phyloP scores from a whole-genome alignment of 352 stramenopile genomes.

The Phytophthora niederhauseri region DNA sequence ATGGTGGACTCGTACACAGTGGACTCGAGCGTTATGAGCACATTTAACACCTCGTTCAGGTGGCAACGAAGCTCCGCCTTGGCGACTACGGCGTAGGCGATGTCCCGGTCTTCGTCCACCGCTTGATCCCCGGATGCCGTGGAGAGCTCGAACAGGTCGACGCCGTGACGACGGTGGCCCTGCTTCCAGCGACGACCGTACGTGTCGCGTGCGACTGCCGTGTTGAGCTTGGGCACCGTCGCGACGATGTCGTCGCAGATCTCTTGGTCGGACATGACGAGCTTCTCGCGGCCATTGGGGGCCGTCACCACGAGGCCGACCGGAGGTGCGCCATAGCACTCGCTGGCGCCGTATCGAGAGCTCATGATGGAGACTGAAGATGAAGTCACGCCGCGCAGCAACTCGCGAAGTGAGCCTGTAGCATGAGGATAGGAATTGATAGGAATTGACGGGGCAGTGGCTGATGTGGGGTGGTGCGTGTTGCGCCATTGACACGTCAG shows the following conservation, averaged over 20 bases:
- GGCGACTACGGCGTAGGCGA: constrained; percentile 54
- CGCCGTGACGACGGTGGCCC: constrained; percentile 37
- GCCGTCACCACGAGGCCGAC: constrained; percentile 33
- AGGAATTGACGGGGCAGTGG: constrained; percentile 1
- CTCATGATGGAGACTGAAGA: constrained; percentile 25
- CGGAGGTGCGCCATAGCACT: constrained; percentile 30
- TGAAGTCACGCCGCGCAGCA: neutral
- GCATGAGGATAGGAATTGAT: neutral
- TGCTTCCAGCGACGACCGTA: constrained; percentile 55
- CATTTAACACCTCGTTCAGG: constrained; percentile 64
- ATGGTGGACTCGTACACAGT: constrained; percentile 53
- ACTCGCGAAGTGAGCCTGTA: constrained; percentile 29
- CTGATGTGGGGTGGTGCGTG: constrained; percentile 18
- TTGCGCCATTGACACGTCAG: constrained; percentile 20
- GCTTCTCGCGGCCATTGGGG: constrained; percentile 34
- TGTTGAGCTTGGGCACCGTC: constrained; percentile 42
- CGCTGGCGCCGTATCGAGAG: constrained; percentile 26
- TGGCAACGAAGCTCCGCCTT: constrained; percentile 56
- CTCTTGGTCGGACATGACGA: constrained; percentile 46
- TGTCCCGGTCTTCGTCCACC: constrained; percentile 33
- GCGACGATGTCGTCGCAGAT: constrained; percentile 50
- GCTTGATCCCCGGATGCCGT: constrained; percentile 22
- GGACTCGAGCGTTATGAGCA: constrained; percentile 49
- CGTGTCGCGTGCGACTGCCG: constrained; percentile 41
- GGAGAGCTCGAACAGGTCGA: constrained; percentile 56